These are phyloP conservation scores for Ophiocordyceps camponoti-leonardi DNA, from an alignment of 2,329 filamentous ascomycete genomes.

Conservation along the genomic window DNA sequence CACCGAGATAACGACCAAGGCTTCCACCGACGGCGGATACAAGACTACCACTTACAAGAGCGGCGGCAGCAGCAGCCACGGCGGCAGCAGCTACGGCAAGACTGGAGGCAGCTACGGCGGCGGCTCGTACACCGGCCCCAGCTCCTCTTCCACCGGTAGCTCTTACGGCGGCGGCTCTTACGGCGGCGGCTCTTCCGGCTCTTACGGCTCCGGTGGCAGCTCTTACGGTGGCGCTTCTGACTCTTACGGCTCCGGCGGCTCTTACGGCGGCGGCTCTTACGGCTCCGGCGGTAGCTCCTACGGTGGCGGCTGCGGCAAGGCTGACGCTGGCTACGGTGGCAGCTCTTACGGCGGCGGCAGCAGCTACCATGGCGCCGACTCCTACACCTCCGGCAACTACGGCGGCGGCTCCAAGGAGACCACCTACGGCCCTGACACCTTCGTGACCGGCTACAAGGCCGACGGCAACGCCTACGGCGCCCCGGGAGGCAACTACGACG, in stretches of 20 bases:
- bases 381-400: conserved; percentile 4
- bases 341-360: not conserved
- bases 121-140: no score
- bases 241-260: conserved; percentile 1
- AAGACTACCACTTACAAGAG: no score
- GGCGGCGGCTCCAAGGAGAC: not conserved
- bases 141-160: no score
- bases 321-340: not conserved
- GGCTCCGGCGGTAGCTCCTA: conserved; percentile 5
- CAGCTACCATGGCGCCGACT: conserved; percentile 4
- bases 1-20: no score
- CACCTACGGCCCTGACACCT: not conserved
- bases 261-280: conserved; percentile 4
- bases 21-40: no score
- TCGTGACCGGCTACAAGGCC: not conserved
- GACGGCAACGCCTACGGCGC: no score
- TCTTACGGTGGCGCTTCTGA: not conserved
- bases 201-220: conserved; percentile 2
- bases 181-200: conserved; percentile 6
- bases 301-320: no score
- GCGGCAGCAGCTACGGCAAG: conserved; percentile 1
- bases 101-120: conserved; percentile 4
- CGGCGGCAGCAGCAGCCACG: not conserved
- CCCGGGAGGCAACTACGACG: no score
- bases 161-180: no score